phyloP scores from a whole-genome alignment of 352 stramenopile species.

The Phytophthora megakarya region DNA sequence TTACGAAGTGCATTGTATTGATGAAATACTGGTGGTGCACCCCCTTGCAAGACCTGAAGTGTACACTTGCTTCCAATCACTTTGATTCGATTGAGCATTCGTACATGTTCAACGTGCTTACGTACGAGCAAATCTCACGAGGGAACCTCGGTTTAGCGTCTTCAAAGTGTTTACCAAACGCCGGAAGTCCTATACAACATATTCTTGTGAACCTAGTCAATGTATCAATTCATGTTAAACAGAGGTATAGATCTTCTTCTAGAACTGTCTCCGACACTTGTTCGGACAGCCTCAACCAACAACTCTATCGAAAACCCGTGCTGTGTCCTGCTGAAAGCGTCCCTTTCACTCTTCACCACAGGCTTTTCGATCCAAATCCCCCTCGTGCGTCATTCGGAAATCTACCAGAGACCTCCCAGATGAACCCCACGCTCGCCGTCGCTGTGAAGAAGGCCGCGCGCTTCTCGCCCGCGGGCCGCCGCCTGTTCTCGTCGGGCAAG shows the following conservation, averaged over 20 bases:
- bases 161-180: not conserved
- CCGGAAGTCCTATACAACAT: not conserved
- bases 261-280: constrained; percentile 38
- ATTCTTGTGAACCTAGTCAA: not conserved
- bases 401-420: constrained; percentile 34
- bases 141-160: constrained; percentile 6
- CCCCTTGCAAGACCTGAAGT: no score
- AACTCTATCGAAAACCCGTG: not conserved
- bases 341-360: constrained; percentile 26
- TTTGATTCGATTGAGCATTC: constrained; percentile 11
- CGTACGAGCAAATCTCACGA: not conserved
- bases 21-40: no score
- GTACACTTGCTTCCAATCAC: not conserved
- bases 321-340: constrained; percentile 14
- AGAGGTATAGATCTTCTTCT: constrained; percentile 17
- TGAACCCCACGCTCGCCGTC: constrained; percentile 76
- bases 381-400: constrained; percentile 42
- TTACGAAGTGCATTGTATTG: no score
- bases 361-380: not conserved
- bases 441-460: constrained; percentile 68
- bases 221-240: not conserved
- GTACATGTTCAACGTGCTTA: constrained; percentile 18
- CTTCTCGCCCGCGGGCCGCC: constrained; percentile 48
- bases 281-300: constrained; percentile 13
- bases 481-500: constrained; percentile 93